Base-by-base conservation (phyloP, 495 filamentous ascomycete genomes). In the Staphylotrichum tortipilum region DNA sequence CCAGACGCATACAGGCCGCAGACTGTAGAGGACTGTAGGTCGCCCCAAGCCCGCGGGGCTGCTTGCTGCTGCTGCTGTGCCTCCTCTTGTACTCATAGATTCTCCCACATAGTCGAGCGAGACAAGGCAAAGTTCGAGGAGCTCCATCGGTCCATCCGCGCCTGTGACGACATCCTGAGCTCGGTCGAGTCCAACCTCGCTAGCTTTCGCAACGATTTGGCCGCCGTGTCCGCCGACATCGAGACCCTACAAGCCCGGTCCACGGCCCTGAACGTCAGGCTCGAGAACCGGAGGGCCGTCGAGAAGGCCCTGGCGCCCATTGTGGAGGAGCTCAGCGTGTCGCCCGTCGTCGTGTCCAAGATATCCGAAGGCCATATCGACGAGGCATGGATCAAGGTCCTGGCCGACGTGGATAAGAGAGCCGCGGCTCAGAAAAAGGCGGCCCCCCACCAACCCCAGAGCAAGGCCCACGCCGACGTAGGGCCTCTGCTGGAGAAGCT, bases 161-260 rank as follows among this genome's bases (percentile, higher is more conserved):
- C 86, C 24, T 97, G 92, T 63, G 90, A 98, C 65, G 86, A 94
- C 57, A 88, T 98, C 35, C 80, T 96, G 34, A 85, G 81, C 61
- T 94, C 94, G 1, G 90, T 98, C 39, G 91, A 98, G 67, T 78
- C 78, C 15, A 96, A 95, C 61, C 69, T 98, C 42, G 86, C 86
- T 36, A 88, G 84, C 61, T 98, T 98, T 59, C 89, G 90, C 67
- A 85, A 84, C 42, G 92, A 98, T 63, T 75, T 98, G 12, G 89
- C 88, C 3, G 78, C 79, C 2, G 94, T 98, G 6, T 95, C 92
- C 8, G 82, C 87, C 3, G 92, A 98, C 60, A 98, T 98, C 23
- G 94, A 98, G 68, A 88, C 80, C 12, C 71, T 98, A 15, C 92
- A 98, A 65, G 80, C 83, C 28, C 81, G 89, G 15, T 97, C 92